phyloP scores from a whole-genome alignment of 2,329 filamentous ascomycete species.

The Basipetospora chlamydospora region DNA sequence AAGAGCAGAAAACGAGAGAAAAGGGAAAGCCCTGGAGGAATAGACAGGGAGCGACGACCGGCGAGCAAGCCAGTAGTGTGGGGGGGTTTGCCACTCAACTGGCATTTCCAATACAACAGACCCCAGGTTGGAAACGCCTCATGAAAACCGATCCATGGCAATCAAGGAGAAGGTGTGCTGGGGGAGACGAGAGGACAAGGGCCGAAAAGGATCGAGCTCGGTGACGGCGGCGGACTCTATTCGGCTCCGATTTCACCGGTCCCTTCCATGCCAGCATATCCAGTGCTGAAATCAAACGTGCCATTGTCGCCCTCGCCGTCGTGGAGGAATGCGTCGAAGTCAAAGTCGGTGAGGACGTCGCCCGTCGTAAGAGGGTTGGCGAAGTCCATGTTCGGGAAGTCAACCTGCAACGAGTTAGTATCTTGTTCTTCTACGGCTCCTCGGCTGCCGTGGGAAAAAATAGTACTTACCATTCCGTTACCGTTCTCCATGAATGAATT shows the following conservation, averaged over 20 bases:
- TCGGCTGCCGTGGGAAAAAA: no score
- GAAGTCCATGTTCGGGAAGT: slow-evolving; percentile 37
- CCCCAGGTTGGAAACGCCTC: slow-evolving; percentile 3
- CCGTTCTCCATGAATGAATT: slow-evolving; percentile 31
- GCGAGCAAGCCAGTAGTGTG: no score
- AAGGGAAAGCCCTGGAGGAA: slow-evolving; percentile 7
- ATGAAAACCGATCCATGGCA: no score
- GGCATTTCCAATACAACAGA: background rate
- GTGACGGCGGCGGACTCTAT: slow-evolving; percentile 18
- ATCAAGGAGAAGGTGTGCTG: background rate
- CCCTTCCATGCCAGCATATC: slow-evolving; percentile 37
- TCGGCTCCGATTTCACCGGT: slow-evolving; percentile 42
- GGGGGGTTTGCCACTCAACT: background rate
- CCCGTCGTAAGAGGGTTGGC: slow-evolving; percentile 36
- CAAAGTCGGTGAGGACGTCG: slow-evolving; percentile 52
- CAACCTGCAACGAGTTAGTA: slow-evolving; percentile 16
- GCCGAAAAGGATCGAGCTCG: background rate
- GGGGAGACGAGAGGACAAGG: background rate
- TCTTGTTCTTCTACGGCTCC: no score
- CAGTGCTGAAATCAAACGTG: slow-evolving; percentile 39
- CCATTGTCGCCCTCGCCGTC: slow-evolving; percentile 29
- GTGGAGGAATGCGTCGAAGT: slow-evolving; percentile 54
- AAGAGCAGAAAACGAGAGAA: slow-evolving; percentile 6
- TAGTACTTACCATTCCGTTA: slow-evolving; percentile 25
- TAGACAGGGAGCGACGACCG: slow-evolving; percentile 2